A percentile compares a stretch with the other conserved stretches of the same genome.
These are phyloP conservation scores for Fusarium haematococcum DNA, from an alignment of 2,329 filamentous ascomycete species.

Conservation along the genomic window DNA sequence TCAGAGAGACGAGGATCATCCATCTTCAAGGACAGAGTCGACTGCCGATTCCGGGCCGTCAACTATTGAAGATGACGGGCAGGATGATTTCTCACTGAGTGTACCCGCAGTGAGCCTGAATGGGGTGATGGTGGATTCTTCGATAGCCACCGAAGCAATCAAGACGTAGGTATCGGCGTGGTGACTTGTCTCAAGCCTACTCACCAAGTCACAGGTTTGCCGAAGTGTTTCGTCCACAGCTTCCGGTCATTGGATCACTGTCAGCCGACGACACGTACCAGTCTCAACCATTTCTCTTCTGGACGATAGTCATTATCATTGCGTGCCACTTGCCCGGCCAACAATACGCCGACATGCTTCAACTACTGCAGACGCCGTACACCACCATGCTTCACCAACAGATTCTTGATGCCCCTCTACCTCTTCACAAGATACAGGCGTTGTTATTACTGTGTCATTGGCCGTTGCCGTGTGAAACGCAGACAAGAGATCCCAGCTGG, in stretches of 20 bases:
- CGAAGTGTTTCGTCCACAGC: conserved; percentile 26
- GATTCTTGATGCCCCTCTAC: conserved; percentile 17
- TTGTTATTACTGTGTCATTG: conserved; percentile 25
- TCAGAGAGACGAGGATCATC: conserved; percentile 15
- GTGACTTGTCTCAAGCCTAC: background rate
- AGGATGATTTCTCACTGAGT: conserved; percentile 23
- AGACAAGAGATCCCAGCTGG: conserved; percentile 29
- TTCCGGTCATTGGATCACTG: conserved; percentile 22
- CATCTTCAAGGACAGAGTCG: background rate
- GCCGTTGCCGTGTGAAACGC: conserved; percentile 23
- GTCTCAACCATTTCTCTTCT: conserved; percentile 29
- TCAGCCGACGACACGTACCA: conserved; percentile 3
- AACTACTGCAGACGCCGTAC: conserved; percentile 9
- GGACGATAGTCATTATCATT: conserved; percentile 32
- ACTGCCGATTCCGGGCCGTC: background rate
- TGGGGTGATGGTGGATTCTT: conserved; percentile 6
- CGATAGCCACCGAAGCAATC: conserved; percentile 14
- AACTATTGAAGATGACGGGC: background rate
- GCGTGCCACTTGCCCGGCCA: conserved; percentile 5
- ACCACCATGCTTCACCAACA: conserved; percentile 19
- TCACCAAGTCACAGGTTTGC: conserved; percentile 25
- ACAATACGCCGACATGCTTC: background rate
- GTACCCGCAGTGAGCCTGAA: background rate
- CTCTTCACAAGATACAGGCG: conserved; percentile 33
- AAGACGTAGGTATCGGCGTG: conserved; percentile 4